These are phyloP conservation scores for Sporisorium reilianum DNA, from an alignment of 1,284 basidiomycete species.

Conservation along the genomic window DNA sequence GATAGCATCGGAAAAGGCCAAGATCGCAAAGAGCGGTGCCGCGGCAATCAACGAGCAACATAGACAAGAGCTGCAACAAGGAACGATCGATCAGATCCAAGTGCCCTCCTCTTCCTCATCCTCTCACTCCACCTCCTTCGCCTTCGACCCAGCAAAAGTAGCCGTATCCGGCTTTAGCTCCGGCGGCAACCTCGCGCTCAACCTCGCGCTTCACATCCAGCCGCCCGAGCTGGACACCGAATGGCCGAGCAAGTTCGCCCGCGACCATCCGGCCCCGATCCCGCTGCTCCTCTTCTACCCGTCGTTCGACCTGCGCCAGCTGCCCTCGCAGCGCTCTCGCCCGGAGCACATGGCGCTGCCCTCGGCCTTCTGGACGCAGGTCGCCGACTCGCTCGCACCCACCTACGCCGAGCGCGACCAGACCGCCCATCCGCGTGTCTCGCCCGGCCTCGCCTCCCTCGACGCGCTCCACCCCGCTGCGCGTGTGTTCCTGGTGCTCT, in stretches of 20 bases:
- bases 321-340: conserved; percentile 44
- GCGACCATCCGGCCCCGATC: conserved; percentile 36
- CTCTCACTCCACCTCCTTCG: conserved; percentile 8
- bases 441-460: conserved; percentile 52
- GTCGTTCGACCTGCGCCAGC: conserved; percentile 54
- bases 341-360: conserved; percentile 43
- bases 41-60: conserved; percentile 25
- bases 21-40: conserved; percentile 25
- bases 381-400: conserved; percentile 46
- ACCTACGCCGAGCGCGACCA: conserved; percentile 49
- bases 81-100: conserved; percentile 30
- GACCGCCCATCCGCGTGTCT: conserved; percentile 47
- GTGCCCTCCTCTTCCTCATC: conserved; percentile 6
- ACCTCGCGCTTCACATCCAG: conserved; percentile 44
- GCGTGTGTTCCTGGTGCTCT: conserved; percentile 50
- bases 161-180: conserved; percentile 62
- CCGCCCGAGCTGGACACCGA: conserved; percentile 39
- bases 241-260: conserved; percentile 40
- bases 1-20: conserved; percentile 30
- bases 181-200: conserved; percentile 63
- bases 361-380: conserved; percentile 34
- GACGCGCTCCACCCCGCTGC: conserved; percentile 47
- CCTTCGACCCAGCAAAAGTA: conserved; percentile 40
- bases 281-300: conserved; percentile 58
- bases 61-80: conserved; percentile 29